phyloP scores from a whole-genome alignment of 208 protist genomes.

The Acanthamoeba healyi region DNA sequence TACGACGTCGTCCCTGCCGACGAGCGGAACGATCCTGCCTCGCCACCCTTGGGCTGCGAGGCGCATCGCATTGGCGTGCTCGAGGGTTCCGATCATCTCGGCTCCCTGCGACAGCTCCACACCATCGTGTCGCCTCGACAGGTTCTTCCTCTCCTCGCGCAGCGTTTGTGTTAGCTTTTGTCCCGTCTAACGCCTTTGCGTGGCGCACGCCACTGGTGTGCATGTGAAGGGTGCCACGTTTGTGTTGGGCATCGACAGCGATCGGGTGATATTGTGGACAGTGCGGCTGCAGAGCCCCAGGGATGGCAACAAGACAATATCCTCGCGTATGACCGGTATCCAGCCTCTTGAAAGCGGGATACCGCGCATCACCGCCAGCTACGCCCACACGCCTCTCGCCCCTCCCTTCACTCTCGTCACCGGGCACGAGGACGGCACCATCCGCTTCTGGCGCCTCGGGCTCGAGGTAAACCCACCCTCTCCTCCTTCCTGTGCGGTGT shows the following conservation, averaged over 20 bases:
- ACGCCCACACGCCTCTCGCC: not conserved
- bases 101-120: conserved; percentile 6
- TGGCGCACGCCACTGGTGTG: not conserved
- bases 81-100: not conserved
- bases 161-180: no score
- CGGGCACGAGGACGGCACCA: conserved; percentile 52
- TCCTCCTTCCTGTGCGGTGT: not conserved
- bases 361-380: conserved; percentile 12
- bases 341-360: not conserved
- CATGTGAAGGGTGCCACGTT: not conserved
- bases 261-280: not conserved
- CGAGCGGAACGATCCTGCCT: not conserved
- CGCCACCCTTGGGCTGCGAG: not conserved
- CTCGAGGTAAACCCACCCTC: not conserved
- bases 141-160: not conserved
- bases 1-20: not conserved
- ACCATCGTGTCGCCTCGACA: not conserved
- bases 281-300: not conserved
- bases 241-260: conserved; percentile 9
- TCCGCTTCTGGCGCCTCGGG: conserved; percentile 42
- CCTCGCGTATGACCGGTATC: conserved; percentile 11
- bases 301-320: not conserved
- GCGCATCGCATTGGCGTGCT: not conserved
- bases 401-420: conserved; percentile 21
- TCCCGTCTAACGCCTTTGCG: no score